These are phyloP conservation scores for Bryum argenteum DNA, from an alignment of 225 moss, liverwort and hornwort species.

Conservation along the genomic window DNA sequence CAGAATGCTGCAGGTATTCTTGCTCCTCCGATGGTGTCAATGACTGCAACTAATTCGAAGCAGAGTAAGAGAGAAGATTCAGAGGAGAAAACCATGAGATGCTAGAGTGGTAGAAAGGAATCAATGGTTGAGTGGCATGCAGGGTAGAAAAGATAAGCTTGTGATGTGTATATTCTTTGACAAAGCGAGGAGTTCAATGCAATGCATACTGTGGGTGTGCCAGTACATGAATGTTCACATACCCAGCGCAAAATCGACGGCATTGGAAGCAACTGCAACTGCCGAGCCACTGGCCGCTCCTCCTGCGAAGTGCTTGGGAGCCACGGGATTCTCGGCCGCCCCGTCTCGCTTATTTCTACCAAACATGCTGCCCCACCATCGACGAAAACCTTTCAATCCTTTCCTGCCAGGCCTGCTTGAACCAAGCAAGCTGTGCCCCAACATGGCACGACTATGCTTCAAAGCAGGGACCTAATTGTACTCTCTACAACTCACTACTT, in stretches of 20 bases:
- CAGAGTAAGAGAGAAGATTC: constrained; percentile 1
- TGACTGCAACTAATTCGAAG: constrained; percentile 33
- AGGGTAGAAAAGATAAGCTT: background rate
- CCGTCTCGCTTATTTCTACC: constrained; percentile 51
- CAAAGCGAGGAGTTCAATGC: no score
- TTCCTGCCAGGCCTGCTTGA: constrained; percentile 21
- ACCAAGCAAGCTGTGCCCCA: constrained; percentile 34
- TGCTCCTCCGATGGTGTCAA: constrained; percentile 56
- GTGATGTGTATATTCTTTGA: no score
- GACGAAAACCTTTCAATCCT: constrained; percentile 36
- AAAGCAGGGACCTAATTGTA: constrained; percentile 3
- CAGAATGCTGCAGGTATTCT: constrained; percentile 60
- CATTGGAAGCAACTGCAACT: constrained; percentile 56
- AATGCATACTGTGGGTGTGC: background rate
- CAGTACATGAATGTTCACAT: background rate
- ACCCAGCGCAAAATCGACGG: constrained; percentile 53
- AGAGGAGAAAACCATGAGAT: background rate
- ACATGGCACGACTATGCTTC: constrained; percentile 15
- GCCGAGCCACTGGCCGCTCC: constrained; percentile 60
- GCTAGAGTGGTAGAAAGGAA: background rate
- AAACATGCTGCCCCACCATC: constrained; percentile 56
- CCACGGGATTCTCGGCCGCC: constrained; percentile 46
- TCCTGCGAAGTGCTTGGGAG: constrained; percentile 50
- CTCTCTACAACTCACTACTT: constrained; percentile 9
- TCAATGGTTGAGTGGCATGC: constrained; percentile 2